Percentiles rank a stretch among this genome's conserved stretches.
These are phyloP conservation scores for Apophysomyces ossiformis DNA, from an alignment of 371 early-diverging fungal species.

Conservation along the genomic window DNA sequence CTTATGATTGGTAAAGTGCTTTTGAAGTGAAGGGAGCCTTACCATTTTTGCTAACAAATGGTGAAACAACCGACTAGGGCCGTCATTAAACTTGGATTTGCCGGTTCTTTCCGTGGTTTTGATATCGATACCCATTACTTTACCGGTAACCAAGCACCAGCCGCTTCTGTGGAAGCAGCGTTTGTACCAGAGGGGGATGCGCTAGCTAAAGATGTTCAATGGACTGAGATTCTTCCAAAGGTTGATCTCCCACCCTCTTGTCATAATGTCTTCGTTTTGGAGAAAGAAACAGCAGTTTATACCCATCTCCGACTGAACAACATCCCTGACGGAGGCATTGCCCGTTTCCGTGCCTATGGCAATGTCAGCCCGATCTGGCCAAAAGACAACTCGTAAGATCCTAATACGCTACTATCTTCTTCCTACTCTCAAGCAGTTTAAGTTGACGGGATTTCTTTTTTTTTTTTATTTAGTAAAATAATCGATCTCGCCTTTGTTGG, in stretches of 20 bases:
- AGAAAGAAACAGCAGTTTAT: slow-evolving; percentile 53
- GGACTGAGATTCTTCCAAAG: slow-evolving; percentile 78
- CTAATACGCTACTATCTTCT: background rate
- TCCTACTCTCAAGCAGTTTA: background rate
- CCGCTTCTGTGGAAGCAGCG: slow-evolving; percentile 75
- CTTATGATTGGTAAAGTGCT: slow-evolving; percentile 73
- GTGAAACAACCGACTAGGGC: slow-evolving; percentile 36
- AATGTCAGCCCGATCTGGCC: slow-evolving; percentile 73
- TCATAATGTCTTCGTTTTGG: slow-evolving; percentile 73
- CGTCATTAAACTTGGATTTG: slow-evolving; percentile 83
- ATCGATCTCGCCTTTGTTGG: slow-evolving; percentile 80
- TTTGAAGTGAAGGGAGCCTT: too few relatives aligned
- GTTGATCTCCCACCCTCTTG: slow-evolving; percentile 65
- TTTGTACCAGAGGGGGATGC: slow-evolving; percentile 52
- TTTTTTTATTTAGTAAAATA: slow-evolving; percentile 41
- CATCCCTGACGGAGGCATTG: slow-evolving; percentile 93
- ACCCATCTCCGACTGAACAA: slow-evolving; percentile 83
- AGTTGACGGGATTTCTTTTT: background rate
- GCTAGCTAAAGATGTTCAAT: slow-evolving; percentile 53
- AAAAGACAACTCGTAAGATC: slow-evolving; percentile 45
- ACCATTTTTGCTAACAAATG: background rate
- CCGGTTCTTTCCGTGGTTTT: slow-evolving; percentile 83
- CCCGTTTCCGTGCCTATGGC: slow-evolving; percentile 88
- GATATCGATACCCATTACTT: slow-evolving; percentile 89
- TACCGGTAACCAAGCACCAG: slow-evolving; percentile 87